Evolutionary conservation across 768 basidiomycete species (phyloP).

Genomic region (Tephrocybe sp.): DNA sequence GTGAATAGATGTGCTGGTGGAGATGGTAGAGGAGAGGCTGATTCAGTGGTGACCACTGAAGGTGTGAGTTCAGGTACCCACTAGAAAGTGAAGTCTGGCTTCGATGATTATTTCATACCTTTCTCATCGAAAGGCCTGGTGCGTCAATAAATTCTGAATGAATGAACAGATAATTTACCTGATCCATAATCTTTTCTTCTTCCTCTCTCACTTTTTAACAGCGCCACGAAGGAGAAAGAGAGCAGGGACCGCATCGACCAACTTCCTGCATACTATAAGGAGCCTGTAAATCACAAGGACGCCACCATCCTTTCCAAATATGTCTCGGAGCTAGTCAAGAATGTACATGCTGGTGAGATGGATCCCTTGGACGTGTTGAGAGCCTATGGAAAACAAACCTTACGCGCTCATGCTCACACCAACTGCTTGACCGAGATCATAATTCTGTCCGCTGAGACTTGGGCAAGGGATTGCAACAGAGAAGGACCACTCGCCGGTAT

Average conservation of each 20-base stretch:
- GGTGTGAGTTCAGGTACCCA: too few species aligned
- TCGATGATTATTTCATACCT: too few species aligned
- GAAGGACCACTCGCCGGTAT: constrained; percentile 49
- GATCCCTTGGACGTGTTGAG: constrained; percentile 33
- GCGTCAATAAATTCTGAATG: too few species aligned
- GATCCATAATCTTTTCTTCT: too few species aligned
- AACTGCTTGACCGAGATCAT: constrained; percentile 60
- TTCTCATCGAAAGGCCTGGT: too few species aligned
- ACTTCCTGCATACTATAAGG: constrained; percentile 8
- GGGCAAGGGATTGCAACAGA: constrained; percentile 26
- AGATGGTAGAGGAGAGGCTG: too few species aligned
- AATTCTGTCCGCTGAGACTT: constrained; percentile 35
- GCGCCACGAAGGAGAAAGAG: background rate
- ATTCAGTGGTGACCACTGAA: too few species aligned
- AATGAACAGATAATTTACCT: too few species aligned
- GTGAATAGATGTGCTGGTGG: too few species aligned
- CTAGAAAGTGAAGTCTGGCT: too few species aligned
- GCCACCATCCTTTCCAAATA: constrained; percentile 26
- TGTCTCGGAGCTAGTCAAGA: constrained; percentile 26
- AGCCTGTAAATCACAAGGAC: constrained; percentile 26
- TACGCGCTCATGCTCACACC: constrained; percentile 42
- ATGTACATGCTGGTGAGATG: constrained; percentile 25
- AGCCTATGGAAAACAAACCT: constrained; percentile 43
- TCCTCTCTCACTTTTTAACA: background rate
- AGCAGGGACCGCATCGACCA: background rate